A percentile compares a stretch with the other conserved stretches of the same genome.
Conservation (phyloP, 2,329 filamentous ascomycete genomes). For the Neonectria coccinea region DNA sequence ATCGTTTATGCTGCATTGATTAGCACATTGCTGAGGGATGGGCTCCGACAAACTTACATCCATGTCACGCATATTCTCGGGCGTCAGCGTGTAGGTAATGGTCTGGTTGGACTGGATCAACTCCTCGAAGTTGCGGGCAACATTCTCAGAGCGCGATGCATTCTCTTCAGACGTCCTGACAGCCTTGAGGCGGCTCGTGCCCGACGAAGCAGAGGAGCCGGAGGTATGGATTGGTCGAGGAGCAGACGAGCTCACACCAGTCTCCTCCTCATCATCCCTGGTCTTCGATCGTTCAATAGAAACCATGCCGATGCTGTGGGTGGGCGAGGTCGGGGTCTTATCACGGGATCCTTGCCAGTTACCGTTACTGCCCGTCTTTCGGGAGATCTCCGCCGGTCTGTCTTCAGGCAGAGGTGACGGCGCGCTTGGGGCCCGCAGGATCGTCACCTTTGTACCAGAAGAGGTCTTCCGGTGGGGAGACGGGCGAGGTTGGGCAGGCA, state of each 20-base stretch:
- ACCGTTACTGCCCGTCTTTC: slow-evolving; percentile 45
- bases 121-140: slow-evolving; percentile 79
- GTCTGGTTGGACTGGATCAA: slow-evolving; percentile 86
- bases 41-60: slow-evolving; percentile 64
- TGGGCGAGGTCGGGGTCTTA: slow-evolving; percentile 41
- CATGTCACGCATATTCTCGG: slow-evolving; percentile 81
- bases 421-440: slow-evolving; percentile 48
- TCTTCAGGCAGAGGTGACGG: slow-evolving; percentile 50
- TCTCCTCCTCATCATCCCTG: slow-evolving; percentile 52
- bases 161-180: slow-evolving; percentile 71
- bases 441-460: slow-evolving; percentile 51
- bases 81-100: slow-evolving; percentile 84
- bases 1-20: slow-evolving; percentile 53
- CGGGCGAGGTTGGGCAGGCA: slow-evolving; percentile 29
- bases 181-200: slow-evolving; percentile 63
- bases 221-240: slow-evolving; percentile 59
- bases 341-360: slow-evolving; percentile 40
- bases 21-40: slow-evolving; percentile 13
- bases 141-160: slow-evolving; percentile 63
- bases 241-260: slow-evolving; percentile 33
- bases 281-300: slow-evolving; percentile 54
- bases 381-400: slow-evolving; percentile 49
- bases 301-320: slow-evolving; percentile 53
- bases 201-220: slow-evolving; percentile 64
- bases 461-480: slow-evolving; percentile 38